Base-by-base conservation (phyloP, 2,329 filamentous ascomycete genomes). In the Curvularia spicifera region DNA sequence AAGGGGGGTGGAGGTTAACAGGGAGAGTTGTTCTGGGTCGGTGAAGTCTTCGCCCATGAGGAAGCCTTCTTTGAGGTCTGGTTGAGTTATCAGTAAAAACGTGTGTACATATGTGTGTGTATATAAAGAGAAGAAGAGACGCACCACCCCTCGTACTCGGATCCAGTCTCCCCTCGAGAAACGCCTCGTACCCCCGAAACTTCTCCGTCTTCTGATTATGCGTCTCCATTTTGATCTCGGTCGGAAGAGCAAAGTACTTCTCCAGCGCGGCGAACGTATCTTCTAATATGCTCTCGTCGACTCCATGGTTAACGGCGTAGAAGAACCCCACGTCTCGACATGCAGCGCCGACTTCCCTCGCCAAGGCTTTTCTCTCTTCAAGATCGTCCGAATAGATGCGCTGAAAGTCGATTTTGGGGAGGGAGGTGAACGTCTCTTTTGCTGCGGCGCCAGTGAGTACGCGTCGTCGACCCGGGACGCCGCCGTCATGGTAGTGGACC, bases 101-200 rank as follows among this genome's bases (percentile, higher is more conserved):
- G 18, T 18, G 18, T 18, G 18, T 18, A 18, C 18, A 18, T 18
- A 18, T 18, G 18, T 18, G 18, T 18, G 18, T 18, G 1, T 18
- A 18, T 18, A 18, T 18, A 18, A 42, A 29, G 15, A 31, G 29
- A 31, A 8, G 29, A 31, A 31, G 6, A 31, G 12, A 56, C 59
- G 33, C 57, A 71, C 69, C 75, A 49, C 73, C 75, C 54, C 71
- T 63, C 2, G 72, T 77, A 22, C 67, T 72, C 7, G 70, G 70
- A 61, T 77, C 74, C 2, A 77, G 58, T 50, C 71, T 75, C 5
- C 74, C 75, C 58, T 76, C 74, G 0, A 76, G 56, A 47, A 76
- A 75, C 0, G 70, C 72, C 60, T 77, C 73, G 39, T 76, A 77
- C 10, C 76, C 76, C 43, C 71, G 66, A 39, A 76, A 74, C 42